Percentiles rank a stretch among this genome's conserved stretches.
phyloP scores from a whole-genome alignment of 148 eudicot species.

The Diospyros kaki region DNA sequence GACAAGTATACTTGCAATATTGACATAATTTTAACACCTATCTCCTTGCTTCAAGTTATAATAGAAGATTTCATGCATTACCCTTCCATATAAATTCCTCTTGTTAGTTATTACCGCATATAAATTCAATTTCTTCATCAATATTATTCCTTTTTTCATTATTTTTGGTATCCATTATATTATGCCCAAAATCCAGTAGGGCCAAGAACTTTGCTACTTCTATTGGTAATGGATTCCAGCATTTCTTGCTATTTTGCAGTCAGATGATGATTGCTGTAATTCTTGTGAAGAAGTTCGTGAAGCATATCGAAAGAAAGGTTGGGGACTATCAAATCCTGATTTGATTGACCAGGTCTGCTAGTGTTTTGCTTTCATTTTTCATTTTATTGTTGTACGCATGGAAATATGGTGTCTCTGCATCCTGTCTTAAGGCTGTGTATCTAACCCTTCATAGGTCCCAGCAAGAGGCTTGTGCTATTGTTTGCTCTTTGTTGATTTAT shows the following conservation, averaged over 20 bases:
- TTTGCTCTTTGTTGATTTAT: too few species aligned
- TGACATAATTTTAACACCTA: background rate
- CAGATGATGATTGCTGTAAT: slow-evolving; percentile 89
- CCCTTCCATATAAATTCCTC: background rate
- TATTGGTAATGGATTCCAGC: slow-evolving; percentile 6
- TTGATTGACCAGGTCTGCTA: slow-evolving; percentile 81
- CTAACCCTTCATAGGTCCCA: too few species aligned
- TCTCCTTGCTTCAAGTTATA: background rate
- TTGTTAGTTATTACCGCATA: background rate
- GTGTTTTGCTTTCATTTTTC: background rate
- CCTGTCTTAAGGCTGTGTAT: too few species aligned
- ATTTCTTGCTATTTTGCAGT: slow-evolving; percentile 37
- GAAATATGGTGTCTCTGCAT: too few species aligned
- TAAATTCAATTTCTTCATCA: background rate
- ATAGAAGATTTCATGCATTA: background rate
- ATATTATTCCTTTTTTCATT: background rate
- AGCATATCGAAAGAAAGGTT: slow-evolving; percentile 92
- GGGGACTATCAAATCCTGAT: slow-evolving; percentile 92
- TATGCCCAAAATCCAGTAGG: background rate
- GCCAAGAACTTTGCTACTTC: slow-evolving; percentile 1
- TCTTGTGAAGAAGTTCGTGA: slow-evolving; percentile 96
- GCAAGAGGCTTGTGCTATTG: too few species aligned
- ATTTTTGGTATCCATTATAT: background rate
- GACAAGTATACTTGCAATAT: background rate
- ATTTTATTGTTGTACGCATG: background rate